Evolutionary conservation across 2,329 filamentous ascomycete species (phyloP).

Genomic region (Lecanicillium sp.): DNA sequence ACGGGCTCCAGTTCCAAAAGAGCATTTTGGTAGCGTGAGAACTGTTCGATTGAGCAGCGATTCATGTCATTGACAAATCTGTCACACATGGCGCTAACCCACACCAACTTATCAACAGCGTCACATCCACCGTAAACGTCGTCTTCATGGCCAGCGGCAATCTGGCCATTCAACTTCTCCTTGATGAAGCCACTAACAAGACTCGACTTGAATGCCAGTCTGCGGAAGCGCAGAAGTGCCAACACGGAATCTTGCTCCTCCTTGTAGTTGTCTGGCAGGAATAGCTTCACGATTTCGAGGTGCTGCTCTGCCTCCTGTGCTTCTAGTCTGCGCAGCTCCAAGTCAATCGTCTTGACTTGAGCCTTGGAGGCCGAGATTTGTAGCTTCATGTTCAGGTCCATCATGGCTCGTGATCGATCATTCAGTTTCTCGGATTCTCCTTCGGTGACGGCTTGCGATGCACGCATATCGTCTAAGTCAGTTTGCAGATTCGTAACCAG

Average conservation of each 20-base stretch:
- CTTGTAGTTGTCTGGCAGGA: conserved; percentile 77
- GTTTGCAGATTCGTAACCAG: conserved; percentile 77
- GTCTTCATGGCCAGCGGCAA: conserved; percentile 62
- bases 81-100: conserved; percentile 75
- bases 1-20: conserved; percentile 85
- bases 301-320: conserved; percentile 85
- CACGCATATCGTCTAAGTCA: conserved; percentile 85
- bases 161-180: conserved; percentile 63
- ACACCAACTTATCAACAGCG: conserved; percentile 75
- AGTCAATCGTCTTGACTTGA: conserved; percentile 87
- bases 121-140: conserved; percentile 74
- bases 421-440: conserved; percentile 86
- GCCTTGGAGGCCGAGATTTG: conserved; percentile 85
- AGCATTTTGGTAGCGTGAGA: conserved; percentile 69
- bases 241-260: conserved; percentile 79
- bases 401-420: conserved; percentile 83
- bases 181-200: conserved; percentile 71
- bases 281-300: conserved; percentile 78
- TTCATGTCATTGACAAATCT: conserved; percentile 76
- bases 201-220: conserved; percentile 79
- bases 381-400: conserved; percentile 92
- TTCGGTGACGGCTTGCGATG: conserved; percentile 86
- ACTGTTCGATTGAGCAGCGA: conserved; percentile 69
- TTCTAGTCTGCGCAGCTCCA: conserved; percentile 79
- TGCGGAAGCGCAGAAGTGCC: conserved; percentile 78